These are phyloP conservation scores for Thymus mandschuricus DNA, from an alignment of 257 asterid species.

Conservation along the genomic window DNA sequence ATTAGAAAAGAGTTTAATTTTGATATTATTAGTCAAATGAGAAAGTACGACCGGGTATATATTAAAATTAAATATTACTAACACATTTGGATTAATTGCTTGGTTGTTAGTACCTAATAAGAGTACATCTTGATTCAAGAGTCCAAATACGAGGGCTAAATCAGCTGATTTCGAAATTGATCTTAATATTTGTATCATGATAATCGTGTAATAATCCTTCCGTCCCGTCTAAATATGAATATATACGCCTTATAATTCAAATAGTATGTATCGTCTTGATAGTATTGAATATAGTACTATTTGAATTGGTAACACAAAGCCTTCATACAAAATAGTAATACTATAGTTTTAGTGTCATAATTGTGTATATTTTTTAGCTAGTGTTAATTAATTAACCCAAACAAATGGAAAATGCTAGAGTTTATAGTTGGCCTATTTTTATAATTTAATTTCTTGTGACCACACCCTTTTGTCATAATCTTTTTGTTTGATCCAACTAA, in stretches of 20 bases:
- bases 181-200: neutral
- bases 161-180: slow-evolving; percentile 18
- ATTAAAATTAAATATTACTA: slow-evolving; percentile 19
- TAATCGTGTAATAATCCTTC: too few species aligned
- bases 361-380: too few species aligned
- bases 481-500: neutral
- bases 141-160: slow-evolving; percentile 42
- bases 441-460: neutral
- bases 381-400: neutral
- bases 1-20: neutral
- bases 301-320: too few species aligned
- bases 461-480: neutral
- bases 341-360: too few species aligned
- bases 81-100: slow-evolving; percentile 20
- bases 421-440: neutral
- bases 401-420: neutral
- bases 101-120: slow-evolving; percentile 15
- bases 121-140: slow-evolving; percentile 22
- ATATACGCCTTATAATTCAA: too few species aligned
- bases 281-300: too few species aligned
- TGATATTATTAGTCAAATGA: slow-evolving; percentile 35
- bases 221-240: too few species aligned
- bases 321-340: too few species aligned
- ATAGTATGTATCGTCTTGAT: too few species aligned
- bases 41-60: slow-evolving; percentile 34